Evolutionary conservation across 768 basidiomycete species (phyloP).

Genomic region (Chalciporus chontae): DNA sequence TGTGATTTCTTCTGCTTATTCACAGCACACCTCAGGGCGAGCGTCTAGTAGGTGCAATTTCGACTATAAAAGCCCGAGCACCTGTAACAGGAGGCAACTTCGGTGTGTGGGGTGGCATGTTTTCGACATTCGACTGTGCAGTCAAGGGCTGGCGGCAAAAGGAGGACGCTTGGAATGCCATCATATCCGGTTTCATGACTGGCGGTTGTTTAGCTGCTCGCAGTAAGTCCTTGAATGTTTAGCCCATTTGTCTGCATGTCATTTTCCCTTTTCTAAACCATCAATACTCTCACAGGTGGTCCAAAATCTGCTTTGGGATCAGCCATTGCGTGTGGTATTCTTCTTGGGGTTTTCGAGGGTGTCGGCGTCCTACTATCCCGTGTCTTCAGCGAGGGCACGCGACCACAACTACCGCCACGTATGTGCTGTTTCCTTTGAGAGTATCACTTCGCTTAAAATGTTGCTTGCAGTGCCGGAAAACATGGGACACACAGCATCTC

Average conservation of each 20-base stretch:
- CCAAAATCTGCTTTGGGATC: slow-evolving; percentile 87
- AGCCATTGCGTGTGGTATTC: slow-evolving; percentile 94
- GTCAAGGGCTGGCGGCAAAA: slow-evolving; percentile 97
- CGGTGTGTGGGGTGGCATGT: slow-evolving; percentile 96
- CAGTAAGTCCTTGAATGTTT: slow-evolving; percentile 54
- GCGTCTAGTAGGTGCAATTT: slow-evolving; percentile 88
- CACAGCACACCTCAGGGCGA: slow-evolving; percentile 65
- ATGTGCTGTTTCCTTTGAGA: slow-evolving; percentile 31
- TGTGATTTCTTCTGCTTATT: neutral
- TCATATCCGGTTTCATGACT: slow-evolving; percentile 97
- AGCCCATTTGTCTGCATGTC: neutral
- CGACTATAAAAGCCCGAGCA: slow-evolving; percentile 96
- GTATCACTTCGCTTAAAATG: slow-evolving; percentile 3
- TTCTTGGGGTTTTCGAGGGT: slow-evolving; percentile 92
- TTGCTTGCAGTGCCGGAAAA: slow-evolving; percentile 46
- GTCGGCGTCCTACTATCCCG: slow-evolving; percentile 91
- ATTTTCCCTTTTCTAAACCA: neutral
- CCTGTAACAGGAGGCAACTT: slow-evolving; percentile 98
- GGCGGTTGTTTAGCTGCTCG: slow-evolving; percentile 93
- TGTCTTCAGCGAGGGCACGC: slow-evolving; percentile 79
- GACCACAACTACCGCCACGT: slow-evolving; percentile 80
- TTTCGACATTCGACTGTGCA: slow-evolving; percentile 97
- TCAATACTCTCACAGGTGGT: slow-evolving; percentile 57
- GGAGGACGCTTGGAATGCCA: slow-evolving; percentile 99
- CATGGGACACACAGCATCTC: slow-evolving; percentile 48